Evolutionary conservation across 2,329 filamentous ascomycete genomes (phyloP).

Genomic region (Microdochium nivale): DNA sequence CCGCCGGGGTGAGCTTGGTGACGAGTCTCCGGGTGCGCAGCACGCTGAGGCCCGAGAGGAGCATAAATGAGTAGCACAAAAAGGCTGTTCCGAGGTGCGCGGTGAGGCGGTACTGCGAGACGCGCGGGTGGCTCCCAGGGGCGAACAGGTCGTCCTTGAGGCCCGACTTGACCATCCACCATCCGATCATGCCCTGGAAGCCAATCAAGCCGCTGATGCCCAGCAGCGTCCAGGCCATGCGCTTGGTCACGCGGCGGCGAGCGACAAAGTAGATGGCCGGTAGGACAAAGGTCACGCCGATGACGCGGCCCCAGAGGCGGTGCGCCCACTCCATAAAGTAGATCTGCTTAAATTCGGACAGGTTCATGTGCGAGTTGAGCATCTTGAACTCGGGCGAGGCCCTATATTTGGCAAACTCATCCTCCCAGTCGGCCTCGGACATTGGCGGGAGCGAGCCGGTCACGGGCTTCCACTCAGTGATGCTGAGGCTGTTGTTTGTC

Average conservation of each 20-base stretch:
- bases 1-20: slow-evolving; percentile 45
- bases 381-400: slow-evolving; percentile 87
- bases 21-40: slow-evolving; percentile 70
- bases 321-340: slow-evolving; percentile 99
- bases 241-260: slow-evolving; percentile 65
- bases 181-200: slow-evolving; percentile 90
- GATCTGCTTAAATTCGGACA: slow-evolving; percentile 94
- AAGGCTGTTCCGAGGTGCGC: slow-evolving; percentile 88
- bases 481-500: slow-evolving; percentile 63
- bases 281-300: slow-evolving; percentile 82
- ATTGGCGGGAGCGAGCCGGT: slow-evolving; percentile 84
- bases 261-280: slow-evolving; percentile 85
- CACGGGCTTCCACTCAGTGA: slow-evolving; percentile 97
- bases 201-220: slow-evolving; percentile 87
- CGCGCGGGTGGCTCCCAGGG: slow-evolving; percentile 80
- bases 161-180: slow-evolving; percentile 99
- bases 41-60: slow-evolving; percentile 78
- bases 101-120: slow-evolving; percentile 88
- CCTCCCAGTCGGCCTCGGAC: slow-evolving; percentile 74
- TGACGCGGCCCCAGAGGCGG: slow-evolving; percentile 84
- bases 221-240: slow-evolving; percentile 67
- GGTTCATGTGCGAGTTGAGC: slow-evolving; percentile 85
- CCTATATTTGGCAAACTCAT: slow-evolving; percentile 87
- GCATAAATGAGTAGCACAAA: slow-evolving; percentile 87
- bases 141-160: slow-evolving; percentile 93